phyloP scores from a whole-genome alignment of 2,329 filamentous ascomycete genomes.

The Beauveria australis region DNA sequence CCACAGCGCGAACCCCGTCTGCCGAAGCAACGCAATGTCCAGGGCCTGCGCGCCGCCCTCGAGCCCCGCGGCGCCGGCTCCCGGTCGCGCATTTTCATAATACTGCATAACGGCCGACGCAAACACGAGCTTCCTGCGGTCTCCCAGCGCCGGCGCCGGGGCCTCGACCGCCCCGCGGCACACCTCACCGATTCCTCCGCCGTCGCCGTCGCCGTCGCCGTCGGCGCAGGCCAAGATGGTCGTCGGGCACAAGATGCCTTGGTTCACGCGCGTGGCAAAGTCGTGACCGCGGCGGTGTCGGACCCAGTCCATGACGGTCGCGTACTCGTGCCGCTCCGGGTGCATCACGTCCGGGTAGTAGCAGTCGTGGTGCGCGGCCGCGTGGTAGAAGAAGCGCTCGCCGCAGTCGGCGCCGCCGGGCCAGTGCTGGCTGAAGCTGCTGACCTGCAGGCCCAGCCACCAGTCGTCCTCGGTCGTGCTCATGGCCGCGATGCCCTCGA shows the following conservation, averaged over 20 bases:
- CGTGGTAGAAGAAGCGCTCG: constrained; percentile 9
- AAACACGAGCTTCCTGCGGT: not conserved
- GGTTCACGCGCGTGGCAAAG: constrained; percentile 1
- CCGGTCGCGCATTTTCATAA: constrained; percentile 1
- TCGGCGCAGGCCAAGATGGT: not conserved
- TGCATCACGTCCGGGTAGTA: constrained; percentile 7
- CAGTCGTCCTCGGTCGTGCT: constrained; percentile 6
- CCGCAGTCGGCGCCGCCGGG: not conserved
- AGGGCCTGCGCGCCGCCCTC: not conserved
- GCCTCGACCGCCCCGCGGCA: not conserved
- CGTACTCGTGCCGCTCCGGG: constrained; percentile 6
- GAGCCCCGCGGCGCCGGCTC: not conserved
- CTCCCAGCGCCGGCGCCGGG: not conserved
- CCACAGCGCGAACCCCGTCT: constrained; percentile 7
- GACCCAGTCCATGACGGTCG: not conserved
- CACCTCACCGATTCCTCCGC: not conserved
- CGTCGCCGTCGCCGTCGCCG: not conserved
- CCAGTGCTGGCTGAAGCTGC: constrained; percentile 11
- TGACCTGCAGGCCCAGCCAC: constrained; percentile 7
- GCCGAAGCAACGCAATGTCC: constrained; percentile 1
- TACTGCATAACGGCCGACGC: constrained; percentile 2
- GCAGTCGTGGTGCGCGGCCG: constrained; percentile 9
- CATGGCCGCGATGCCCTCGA: not conserved
- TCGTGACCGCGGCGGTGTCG: not conserved
- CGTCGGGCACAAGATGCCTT: not conserved